Base-by-base conservation (phyloP, 345 rosid genomes). In the Eucalyptus brandiana region DNA sequence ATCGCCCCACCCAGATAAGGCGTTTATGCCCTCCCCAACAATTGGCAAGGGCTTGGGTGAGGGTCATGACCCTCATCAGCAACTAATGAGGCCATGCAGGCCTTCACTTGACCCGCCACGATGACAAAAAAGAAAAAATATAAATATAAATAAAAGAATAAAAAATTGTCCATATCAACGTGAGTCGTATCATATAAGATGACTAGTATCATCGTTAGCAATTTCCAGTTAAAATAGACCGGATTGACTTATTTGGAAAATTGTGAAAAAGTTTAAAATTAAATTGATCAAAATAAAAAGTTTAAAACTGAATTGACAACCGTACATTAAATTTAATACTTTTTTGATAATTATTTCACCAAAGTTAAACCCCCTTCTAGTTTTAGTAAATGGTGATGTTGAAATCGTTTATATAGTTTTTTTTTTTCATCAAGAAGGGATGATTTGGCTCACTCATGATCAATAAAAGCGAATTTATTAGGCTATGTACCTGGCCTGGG, bases 141-240 rank as follows among this genome's bases (percentile, higher is more conserved):
- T 18, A 17, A 34, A 34, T 69, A 67, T n/a, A 7, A 34, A 69
- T 17, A 17, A 67, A 60, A 13, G 3, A 67, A 0, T 15, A 18
- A 16, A 32, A 67, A n/a, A 8, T 67, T 16, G 1, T n/a, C 2
- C 23, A 67, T 8, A 32, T 67, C 10, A 3, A 23, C 0, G 1
- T 23, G 3, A 56, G 1, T 24, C 2, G 3, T 9, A 1, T 24
- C 5, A 1, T 6, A 6, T 4, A 23, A 56, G 0, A 56, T 56
- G 6, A 1, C 1, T 3, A 0, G 0, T 56, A 24, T 56, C 30
- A 23, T 23, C 0, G 1, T 56, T 3, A 56, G 3, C 1, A 24
- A 56, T 56, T 56, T 56, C 13, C 0, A 56, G 0, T 24, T 56
- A 56, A 56, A 23, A 56, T 56, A 2, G 1, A 24, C 1, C 0